Base-by-base conservation (phyloP, 139 green algal genomes). In the Chlamydomonas eustigma region DNA sequence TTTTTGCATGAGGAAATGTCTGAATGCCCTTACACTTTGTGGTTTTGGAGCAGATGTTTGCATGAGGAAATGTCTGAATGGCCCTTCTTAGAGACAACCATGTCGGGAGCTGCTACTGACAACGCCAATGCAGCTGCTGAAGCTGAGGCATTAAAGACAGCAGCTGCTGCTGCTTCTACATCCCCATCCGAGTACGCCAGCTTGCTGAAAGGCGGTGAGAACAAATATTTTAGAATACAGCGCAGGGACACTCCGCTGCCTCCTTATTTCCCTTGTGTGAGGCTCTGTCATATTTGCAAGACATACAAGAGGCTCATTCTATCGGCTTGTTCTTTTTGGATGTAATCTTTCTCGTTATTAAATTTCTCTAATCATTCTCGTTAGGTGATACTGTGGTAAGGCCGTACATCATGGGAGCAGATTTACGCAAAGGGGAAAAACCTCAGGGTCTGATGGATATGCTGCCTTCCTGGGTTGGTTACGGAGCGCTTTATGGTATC, bases 391-490 rank as follows among this genome's bases (percentile, higher is more conserved):
- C 79, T 18, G 79, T 90, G 3, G 85, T 73, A 1, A 81, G 77
- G 76, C 85, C 85, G 0, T 90, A 90, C 80, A 82, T 87, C 70
- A 85, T 90, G 82, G 73, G 82, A 52, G 71, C 80, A 34, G 70
- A 84, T 31, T 51, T 69, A 31, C 82, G 85, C 32, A 51, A 79
- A 50, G 81, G 79, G 8, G 91, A 97, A 58, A 82, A 88, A 82
- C 86, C 89, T 18, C 82, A 92, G 35, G 24, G 18, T 30, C 37
- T 82, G 73, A 91, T 33, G 4, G 91, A 95, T 81, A 83, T 86
- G 73, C 79, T 97, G 75, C 92, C 90, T 6, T 90, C 90, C 67
- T 95, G 91, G 92, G 78, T 97, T 31, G 93, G 93, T 6, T 96
- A 93, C 72, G 81, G 86, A 64, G 83, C 85, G 24, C 82, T 97